These are phyloP conservation scores for Vanrija pseudolonga DNA, from an alignment of 1,284 basidiomycete species.

Conservation along the genomic window DNA sequence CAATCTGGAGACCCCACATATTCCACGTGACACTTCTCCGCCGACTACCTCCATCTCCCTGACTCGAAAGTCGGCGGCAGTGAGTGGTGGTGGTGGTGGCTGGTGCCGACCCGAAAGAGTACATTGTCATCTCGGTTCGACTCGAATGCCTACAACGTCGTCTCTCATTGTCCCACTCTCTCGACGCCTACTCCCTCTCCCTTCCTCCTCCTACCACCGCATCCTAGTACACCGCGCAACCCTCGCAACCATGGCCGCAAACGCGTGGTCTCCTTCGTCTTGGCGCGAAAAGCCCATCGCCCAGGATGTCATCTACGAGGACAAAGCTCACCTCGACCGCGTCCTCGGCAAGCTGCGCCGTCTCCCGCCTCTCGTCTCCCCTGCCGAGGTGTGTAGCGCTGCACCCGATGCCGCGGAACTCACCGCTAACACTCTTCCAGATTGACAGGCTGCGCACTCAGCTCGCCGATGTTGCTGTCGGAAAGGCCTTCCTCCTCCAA, in stretches of 20 bases:
- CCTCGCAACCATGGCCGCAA: background rate
- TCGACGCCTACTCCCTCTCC: background rate
- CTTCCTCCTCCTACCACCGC: background rate
- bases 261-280: slow-evolving; percentile 55
- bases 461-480: slow-evolving; percentile 72
- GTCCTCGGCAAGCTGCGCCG: slow-evolving; percentile 70
- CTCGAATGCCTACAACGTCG: background rate
- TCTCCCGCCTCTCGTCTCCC: slow-evolving; percentile 82
- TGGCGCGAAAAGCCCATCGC: slow-evolving; percentile 66
- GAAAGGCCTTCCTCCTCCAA: slow-evolving; percentile 89
- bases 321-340: slow-evolving; percentile 53
- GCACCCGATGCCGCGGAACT: background rate
- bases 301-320: slow-evolving; percentile 54
- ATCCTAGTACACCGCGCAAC: background rate
- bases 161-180: background rate
- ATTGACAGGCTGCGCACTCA: slow-evolving; percentile 81
- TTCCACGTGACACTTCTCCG: slow-evolving; percentile 6
- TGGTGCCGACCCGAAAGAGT: background rate
- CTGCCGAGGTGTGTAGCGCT: slow-evolving; percentile 66
- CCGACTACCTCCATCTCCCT: background rate
- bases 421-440: slow-evolving; percentile 49
- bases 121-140: background rate
- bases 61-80: too few relatives aligned
- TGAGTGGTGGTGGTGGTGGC: background rate
- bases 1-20: too few relatives aligned